Evolutionary conservation across 371 early-diverging fungal genomes (phyloP).

Genomic region (Mucor irregularis): DNA sequence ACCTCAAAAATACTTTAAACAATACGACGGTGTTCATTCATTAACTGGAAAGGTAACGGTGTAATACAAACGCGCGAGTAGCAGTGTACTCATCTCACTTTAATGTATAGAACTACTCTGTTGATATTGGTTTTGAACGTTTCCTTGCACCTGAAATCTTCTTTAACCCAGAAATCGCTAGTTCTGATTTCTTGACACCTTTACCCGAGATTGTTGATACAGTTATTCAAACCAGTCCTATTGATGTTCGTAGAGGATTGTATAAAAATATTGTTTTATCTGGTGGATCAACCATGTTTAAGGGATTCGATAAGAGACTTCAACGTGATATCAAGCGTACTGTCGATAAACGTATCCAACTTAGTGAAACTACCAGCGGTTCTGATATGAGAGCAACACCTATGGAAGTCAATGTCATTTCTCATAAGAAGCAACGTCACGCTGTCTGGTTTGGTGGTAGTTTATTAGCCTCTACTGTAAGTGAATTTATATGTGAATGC

Average conservation of each 20-base stretch:
- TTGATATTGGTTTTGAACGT: slow-evolving; percentile 97
- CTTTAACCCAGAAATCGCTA: slow-evolving; percentile 97
- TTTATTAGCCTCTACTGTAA: slow-evolving; percentile 89
- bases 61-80: background rate
- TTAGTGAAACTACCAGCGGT: slow-evolving; percentile 73
- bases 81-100: background rate
- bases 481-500: slow-evolving; percentile 5
- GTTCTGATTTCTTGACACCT: slow-evolving; percentile 95
- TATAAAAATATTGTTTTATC: slow-evolving; percentile 98
- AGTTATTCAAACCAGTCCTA: slow-evolving; percentile 94
- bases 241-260: slow-evolving; percentile 94
- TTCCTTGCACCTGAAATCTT: slow-evolving; percentile 98
- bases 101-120: slow-evolving; percentile 69
- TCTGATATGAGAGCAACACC: slow-evolving; percentile 64
- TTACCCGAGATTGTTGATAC: slow-evolving; percentile 94
- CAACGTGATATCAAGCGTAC: slow-evolving; percentile 93
- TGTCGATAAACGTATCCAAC: slow-evolving; percentile 80
- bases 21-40: slow-evolving; percentile 80
- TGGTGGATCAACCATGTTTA: slow-evolving; percentile 98
- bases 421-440: slow-evolving; percentile 97
- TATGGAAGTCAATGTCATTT: slow-evolving; percentile 95
- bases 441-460: slow-evolving; percentile 99
- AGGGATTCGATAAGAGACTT: slow-evolving; percentile 93
- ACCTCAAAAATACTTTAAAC: slow-evolving; percentile 83
- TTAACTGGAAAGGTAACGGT: slow-evolving; percentile 79